Conservation (phyloP, 106 monocot genomes). For the Dendrobium officinale region DNA sequence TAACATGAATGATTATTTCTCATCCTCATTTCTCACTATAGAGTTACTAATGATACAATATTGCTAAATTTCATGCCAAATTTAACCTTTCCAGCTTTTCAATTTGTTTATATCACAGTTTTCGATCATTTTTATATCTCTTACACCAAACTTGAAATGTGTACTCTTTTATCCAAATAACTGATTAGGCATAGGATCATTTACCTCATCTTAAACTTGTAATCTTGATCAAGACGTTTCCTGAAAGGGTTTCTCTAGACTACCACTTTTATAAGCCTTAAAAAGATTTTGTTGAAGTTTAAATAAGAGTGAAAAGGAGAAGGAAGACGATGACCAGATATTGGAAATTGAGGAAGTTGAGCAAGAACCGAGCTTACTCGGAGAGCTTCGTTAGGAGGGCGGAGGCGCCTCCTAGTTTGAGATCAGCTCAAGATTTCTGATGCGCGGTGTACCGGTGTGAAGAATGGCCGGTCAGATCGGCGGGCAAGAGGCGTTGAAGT, state of each 20-base stretch:
- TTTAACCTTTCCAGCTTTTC: background rate
- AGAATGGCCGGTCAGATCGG: too few relatives aligned
- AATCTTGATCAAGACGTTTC: background rate
- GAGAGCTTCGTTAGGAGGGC: too few relatives aligned
- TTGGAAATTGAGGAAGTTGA: too few relatives aligned
- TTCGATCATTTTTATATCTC: background rate
- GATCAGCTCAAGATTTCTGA: too few relatives aligned
- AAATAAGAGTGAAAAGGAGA: too few relatives aligned
- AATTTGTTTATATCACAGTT: background rate
- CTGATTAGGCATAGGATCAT: background rate
- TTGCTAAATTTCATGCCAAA: background rate
- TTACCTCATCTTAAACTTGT: background rate
- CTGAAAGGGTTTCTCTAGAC: background rate
- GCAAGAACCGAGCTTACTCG: too few relatives aligned
- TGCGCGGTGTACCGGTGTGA: too few relatives aligned
- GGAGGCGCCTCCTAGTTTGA: too few relatives aligned
- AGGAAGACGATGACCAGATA: too few relatives aligned
- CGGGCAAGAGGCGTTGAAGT: too few relatives aligned
- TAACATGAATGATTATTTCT: background rate
- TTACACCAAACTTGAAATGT: background rate
- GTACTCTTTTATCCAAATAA: background rate
- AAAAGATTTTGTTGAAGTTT: too few relatives aligned
- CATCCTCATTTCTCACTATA: background rate
- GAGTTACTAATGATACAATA: background rate
- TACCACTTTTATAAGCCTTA: background rate